phyloP scores from a whole-genome alignment of 2,329 filamentous ascomycete genomes.

The Arachnomyces sp. region DNA sequence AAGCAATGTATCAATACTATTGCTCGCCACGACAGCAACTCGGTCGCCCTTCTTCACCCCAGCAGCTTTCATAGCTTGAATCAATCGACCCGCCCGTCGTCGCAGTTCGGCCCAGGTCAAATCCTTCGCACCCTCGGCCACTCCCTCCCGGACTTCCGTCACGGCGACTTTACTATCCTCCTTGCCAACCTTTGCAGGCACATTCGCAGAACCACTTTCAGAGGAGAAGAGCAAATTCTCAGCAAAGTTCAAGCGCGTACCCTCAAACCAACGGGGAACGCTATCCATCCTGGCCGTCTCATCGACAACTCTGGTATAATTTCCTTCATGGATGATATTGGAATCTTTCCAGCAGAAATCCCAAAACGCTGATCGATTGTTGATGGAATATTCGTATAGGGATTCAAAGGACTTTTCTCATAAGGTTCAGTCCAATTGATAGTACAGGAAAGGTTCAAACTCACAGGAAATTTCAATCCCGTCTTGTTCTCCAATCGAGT shows the following conservation, averaged over 20 bases:
- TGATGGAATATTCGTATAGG: constrained; percentile 62
- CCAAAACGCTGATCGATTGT: constrained; percentile 58
- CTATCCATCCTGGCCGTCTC: constrained; percentile 61
- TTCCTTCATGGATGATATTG: constrained; percentile 57
- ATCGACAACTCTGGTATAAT: constrained; percentile 57
- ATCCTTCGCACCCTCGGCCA: constrained; percentile 30
- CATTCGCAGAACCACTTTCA: constrained; percentile 32
- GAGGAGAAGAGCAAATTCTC: constrained; percentile 68
- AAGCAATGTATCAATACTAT: constrained; percentile 65
- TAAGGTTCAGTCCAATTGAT: neutral
- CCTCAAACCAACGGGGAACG: constrained; percentile 70
- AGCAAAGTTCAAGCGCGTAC: constrained; percentile 66
- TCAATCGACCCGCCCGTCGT: constrained; percentile 49
- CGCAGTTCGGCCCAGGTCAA: constrained; percentile 64
- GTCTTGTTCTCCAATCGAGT: constrained; percentile 12
- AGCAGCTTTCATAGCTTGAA: constrained; percentile 57
- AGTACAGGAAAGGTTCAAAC: neutral
- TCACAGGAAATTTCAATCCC: constrained; percentile 11
- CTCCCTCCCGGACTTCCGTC: constrained; percentile 52
- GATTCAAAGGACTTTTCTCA: constrained; percentile 55
- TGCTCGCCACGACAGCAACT: constrained; percentile 66
- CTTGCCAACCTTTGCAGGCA: constrained; percentile 52
- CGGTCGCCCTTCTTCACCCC: constrained; percentile 67
- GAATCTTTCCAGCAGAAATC: constrained; percentile 54
- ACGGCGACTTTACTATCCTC: constrained; percentile 64